These are phyloP conservation scores for Jamesozyma lodderae DNA, from an alignment of 805 yeast genomes.

Conservation along the genomic window DNA sequence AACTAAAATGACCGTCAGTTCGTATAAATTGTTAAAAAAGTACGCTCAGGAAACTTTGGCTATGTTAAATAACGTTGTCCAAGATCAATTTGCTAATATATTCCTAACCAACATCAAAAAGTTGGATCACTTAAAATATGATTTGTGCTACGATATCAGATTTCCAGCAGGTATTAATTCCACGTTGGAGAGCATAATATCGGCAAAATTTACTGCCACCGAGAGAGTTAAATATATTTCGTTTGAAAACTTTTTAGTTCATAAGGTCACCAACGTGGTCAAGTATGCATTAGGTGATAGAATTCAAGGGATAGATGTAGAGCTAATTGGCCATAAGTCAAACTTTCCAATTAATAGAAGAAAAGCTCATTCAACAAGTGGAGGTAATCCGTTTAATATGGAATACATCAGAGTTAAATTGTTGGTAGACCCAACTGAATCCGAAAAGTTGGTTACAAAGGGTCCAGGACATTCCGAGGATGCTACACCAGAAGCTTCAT, in stretches of 20 bases:
- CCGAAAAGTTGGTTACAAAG: conserved; percentile 75
- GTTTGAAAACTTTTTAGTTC: conserved; percentile 54
- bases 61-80: conserved; percentile 67
- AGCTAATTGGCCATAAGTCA: conserved; percentile 24
- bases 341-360: conserved; percentile 38
- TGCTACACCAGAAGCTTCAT: conserved; percentile 41
- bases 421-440: conserved; percentile 56
- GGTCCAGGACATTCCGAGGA: conserved; percentile 69
- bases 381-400: conserved; percentile 17
- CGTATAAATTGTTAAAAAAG: conserved; percentile 51
- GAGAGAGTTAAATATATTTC: conserved; percentile 67
- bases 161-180: conserved; percentile 34
- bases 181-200: conserved; percentile 22
- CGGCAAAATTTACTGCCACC: conserved; percentile 49
- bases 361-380: conserved; percentile 35
- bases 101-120: conserved; percentile 53
- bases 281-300: conserved; percentile 48
- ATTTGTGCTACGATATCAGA: conserved; percentile 42
- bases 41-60: conserved; percentile 61
- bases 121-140: conserved; percentile 52
- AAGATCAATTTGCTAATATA: conserved; percentile 73
- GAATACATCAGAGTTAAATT: conserved; percentile 49
- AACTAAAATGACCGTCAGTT: conserved; percentile 67
- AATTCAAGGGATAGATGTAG: conserved; percentile 30
- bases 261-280: conserved; percentile 51